Conservation (phyloP, 2,329 filamentous ascomycete genomes). For the Amesomyces nigricolor region DNA sequence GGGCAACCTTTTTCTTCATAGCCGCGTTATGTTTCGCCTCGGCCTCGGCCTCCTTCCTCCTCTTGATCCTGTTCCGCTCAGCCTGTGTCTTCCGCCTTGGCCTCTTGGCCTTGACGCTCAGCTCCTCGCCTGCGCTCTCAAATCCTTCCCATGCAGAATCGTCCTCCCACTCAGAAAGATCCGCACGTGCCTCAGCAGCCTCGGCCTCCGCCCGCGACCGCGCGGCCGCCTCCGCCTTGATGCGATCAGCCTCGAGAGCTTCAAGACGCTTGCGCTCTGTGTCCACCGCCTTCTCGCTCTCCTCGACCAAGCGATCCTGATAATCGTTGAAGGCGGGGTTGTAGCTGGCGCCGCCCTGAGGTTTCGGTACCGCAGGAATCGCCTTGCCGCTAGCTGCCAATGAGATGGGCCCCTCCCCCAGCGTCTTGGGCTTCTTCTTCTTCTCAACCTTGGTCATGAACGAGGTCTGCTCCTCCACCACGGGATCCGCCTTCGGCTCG, state of each 20-base stretch:
- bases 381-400: slow-evolving; percentile 76
- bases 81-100: slow-evolving; percentile 78
- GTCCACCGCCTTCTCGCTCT: slow-evolving; percentile 73
- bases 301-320: slow-evolving; percentile 65
- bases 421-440: slow-evolving; percentile 66
- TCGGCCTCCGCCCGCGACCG: slow-evolving; percentile 68
- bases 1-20: slow-evolving; percentile 66
- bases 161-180: slow-evolving; percentile 69
- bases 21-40: slow-evolving; percentile 68
- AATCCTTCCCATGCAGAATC: slow-evolving; percentile 89
- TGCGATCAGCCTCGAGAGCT: slow-evolving; percentile 59
- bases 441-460: slow-evolving; percentile 63
- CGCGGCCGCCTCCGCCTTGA: slow-evolving; percentile 62
- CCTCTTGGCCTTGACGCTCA: slow-evolving; percentile 61
- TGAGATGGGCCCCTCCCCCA: slow-evolving; percentile 72
- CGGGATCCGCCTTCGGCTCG: slow-evolving; percentile 28
- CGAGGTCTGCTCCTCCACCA: slow-evolving; percentile 38
- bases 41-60: slow-evolving; percentile 81
- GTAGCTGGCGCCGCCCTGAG: slow-evolving; percentile 81
- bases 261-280: slow-evolving; percentile 69
- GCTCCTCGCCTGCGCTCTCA: slow-evolving; percentile 73
- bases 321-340: slow-evolving; percentile 88
- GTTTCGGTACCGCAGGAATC: slow-evolving; percentile 71
- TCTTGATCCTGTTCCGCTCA: slow-evolving; percentile 82
- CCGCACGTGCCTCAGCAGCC: slow-evolving; percentile 61